A percentile compares a stretch with the other conserved stretches of the same genome.
Conservation (phyloP, 2,329 filamentous ascomycete genomes). For the Neonectria sp. region DNA sequence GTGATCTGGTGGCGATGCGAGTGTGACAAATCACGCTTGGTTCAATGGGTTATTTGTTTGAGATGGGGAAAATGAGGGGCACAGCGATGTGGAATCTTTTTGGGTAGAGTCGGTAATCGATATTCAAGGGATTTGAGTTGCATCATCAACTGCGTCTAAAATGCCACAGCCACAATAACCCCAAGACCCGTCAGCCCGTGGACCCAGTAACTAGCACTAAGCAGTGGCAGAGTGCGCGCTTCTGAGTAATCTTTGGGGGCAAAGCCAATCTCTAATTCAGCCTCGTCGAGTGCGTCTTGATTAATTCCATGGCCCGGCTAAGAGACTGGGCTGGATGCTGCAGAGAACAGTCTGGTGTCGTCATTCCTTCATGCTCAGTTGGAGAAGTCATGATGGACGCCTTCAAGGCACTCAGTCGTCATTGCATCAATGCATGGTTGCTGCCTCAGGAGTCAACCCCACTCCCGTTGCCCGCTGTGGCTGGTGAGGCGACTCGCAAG, state of each 20-base stretch:
- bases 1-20: constrained; percentile 29
- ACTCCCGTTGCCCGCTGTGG: constrained; percentile 15
- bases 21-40: constrained; percentile 43
- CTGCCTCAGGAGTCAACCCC: constrained; percentile 24
- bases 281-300: background rate
- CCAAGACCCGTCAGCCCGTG: background rate
- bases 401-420: constrained; percentile 3
- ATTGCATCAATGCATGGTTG: background rate
- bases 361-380: constrained; percentile 5
- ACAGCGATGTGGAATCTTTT: constrained; percentile 41
- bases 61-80: constrained; percentile 26
- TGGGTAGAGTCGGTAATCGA: constrained; percentile 1
- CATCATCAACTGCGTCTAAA: constrained; percentile 43
- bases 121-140: constrained; percentile 30
- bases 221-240: background rate
- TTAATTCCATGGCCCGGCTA: background rate
- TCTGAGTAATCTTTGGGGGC: constrained; percentile 22
- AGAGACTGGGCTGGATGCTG: background rate
- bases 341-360: constrained; percentile 3
- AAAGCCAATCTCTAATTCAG: constrained; percentile 7
- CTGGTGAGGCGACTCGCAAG: constrained; percentile 11
- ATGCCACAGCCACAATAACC: constrained; percentile 33
- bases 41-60: constrained; percentile 1
- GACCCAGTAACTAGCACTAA: background rate
- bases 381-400: constrained; percentile 23